Conservation (phyloP, 192 early-diverging fungal genomes). For the Jimgerdemannia flammicorona region DNA sequence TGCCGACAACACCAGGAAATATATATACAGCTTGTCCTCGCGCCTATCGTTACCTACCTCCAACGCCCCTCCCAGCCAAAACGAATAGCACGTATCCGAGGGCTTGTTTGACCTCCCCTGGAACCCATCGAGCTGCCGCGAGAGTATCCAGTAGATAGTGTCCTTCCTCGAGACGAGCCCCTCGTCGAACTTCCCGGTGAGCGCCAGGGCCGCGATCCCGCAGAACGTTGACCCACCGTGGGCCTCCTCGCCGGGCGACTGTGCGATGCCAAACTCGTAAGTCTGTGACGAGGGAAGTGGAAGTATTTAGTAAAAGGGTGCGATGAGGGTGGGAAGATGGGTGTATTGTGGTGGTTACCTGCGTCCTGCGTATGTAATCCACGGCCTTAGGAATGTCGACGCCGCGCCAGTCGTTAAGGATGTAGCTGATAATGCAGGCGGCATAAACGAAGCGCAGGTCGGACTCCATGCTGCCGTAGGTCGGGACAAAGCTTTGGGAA, state of each 20-base stretch:
- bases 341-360: slow-evolving; percentile 29
- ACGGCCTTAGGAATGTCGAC: slow-evolving; percentile 60
- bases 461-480: slow-evolving; percentile 62
- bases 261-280: slow-evolving; percentile 78
- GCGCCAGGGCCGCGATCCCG: slow-evolving; percentile 74
- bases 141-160: slow-evolving; percentile 71
- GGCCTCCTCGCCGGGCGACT: slow-evolving; percentile 73
- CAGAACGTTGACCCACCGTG: slow-evolving; percentile 92
- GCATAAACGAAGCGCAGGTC: slow-evolving; percentile 93
- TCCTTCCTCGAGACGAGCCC: slow-evolving; percentile 50
- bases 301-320: neutral
- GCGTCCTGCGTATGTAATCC: slow-evolving; percentile 54
- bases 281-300: slow-evolving; percentile 14
- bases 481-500: slow-evolving; percentile 59
- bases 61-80: slow-evolving; percentile 91
- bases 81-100: slow-evolving; percentile 94
- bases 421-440: slow-evolving; percentile 76
- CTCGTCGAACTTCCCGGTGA: slow-evolving; percentile 61
- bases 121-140: slow-evolving; percentile 80
- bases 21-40: too few relatives aligned
- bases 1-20: too few relatives aligned
- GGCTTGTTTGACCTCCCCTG: slow-evolving; percentile 87
- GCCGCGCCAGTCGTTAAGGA: slow-evolving; percentile 89
- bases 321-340: neutral
- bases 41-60: slow-evolving; percentile 33